Base-by-base conservation (phyloP, 2,329 filamentous ascomycete genomes). In the Dactylellina leptospora region DNA sequence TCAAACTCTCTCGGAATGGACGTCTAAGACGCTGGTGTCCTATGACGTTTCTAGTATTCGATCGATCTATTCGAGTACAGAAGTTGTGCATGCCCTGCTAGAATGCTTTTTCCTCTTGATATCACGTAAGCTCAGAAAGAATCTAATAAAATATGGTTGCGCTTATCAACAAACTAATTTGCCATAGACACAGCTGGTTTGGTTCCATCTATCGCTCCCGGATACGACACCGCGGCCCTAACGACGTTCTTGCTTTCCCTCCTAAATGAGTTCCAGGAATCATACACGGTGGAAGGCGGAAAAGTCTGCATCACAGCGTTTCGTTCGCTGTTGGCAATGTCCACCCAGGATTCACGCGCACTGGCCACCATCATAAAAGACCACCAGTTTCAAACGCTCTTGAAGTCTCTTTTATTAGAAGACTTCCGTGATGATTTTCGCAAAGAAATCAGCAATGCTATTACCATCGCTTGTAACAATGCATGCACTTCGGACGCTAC, bases 21-120 rank as follows among this genome's bases (percentile, higher is more conserved):
- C 55, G 3, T 60, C 59, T 3, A 63, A 64, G 28, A 72, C 68
- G 1, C 33, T 72, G 13, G 16, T 64, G 18, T 72, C 68, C 11
- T 72, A 64, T 23, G 47, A 72, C 33, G 54, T 64, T 18, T 22
- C 53, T 27, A 18, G 20, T 1, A 48, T 64, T 11, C 28, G 59
- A 55, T 25, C 51, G 2, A 13, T 50, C 30, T 58, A 64, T 16
- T 72, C 68, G 9, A 36, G 30, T 8, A 72, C 53, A 2, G 68
- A 72, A 33, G 59, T 64, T 6, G 44, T 59, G 2, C 33, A 59
- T 20, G 59, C 68, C n/a, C 47, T 72, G 20, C 28, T 72, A 3
- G 68, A 72, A 27, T 72, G 68, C 23, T 44, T 72, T n/a, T 55
- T 54, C 10, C 48, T 62, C n/a, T 50, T 72, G 47, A 72, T 64